Evolutionary conservation across 2,329 filamentous ascomycete genomes (phyloP).

Genomic region (Fusarium circinatum): DNA sequence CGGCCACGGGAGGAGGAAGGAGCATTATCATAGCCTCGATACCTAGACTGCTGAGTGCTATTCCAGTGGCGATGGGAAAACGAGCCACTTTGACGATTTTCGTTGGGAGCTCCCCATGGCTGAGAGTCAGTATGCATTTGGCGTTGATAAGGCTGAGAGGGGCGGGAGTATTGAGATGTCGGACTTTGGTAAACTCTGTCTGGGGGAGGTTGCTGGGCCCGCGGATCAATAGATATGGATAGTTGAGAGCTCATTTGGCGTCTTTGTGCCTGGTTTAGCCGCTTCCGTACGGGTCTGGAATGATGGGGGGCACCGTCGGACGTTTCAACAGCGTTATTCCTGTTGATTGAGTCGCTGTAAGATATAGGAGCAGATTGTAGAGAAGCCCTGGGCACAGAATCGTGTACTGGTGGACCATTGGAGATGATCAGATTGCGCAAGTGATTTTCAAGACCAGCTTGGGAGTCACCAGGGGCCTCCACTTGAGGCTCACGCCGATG

Average conservation of each 20-base stretch:
- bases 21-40: conserved; percentile 44
- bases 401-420: conserved; percentile 51
- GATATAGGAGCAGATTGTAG: neutral
- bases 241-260: conserved; percentile 71
- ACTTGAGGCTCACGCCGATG: conserved; percentile 7
- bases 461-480: neutral
- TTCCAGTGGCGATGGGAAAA: conserved; percentile 38
- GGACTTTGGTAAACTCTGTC: conserved; percentile 47
- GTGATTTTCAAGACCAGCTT: conserved; percentile 61
- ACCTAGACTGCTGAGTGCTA: conserved; percentile 25
- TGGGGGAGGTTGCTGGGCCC: conserved; percentile 47
- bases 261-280: conserved; percentile 71
- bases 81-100: conserved; percentile 24
- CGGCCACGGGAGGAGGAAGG: conserved; percentile 8
- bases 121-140: conserved; percentile 39
- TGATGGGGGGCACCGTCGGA: conserved; percentile 18
- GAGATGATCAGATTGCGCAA: conserved; percentile 69
- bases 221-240: conserved; percentile 64
- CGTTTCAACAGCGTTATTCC: neutral
- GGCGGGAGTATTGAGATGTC: conserved; percentile 42
- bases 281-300: conserved; percentile 55
- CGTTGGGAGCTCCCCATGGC: conserved; percentile 22
- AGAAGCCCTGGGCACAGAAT: conserved; percentile 14
- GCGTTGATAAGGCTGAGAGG: conserved; percentile 37
- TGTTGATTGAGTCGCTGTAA: neutral